Evolutionary conservation across 345 rosid species (phyloP).

Genomic region (Eucalyptus marginata): DNA sequence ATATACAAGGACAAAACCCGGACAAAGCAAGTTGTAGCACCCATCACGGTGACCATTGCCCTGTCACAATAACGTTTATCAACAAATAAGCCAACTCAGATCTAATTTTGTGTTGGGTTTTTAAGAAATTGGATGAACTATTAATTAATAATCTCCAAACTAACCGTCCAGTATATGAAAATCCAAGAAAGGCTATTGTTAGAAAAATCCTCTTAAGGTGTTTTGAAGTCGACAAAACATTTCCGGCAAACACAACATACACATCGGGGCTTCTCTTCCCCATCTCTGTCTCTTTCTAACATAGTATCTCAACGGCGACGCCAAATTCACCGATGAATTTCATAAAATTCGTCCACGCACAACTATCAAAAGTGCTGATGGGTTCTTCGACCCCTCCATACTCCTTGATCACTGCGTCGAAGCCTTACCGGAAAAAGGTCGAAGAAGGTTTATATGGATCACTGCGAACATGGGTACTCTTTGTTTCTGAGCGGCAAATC

Average conservation of each 20-base stretch:
- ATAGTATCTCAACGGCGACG: not conserved
- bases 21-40: too few relatives aligned
- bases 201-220: too few relatives aligned
- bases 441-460: not conserved
- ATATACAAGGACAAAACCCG: too few relatives aligned
- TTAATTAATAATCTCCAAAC: not conserved
- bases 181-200: not conserved
- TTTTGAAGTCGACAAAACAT: too few relatives aligned
- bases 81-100: not conserved
- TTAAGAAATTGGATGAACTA: not conserved
- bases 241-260: not conserved
- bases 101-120: not conserved
- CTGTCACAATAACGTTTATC: too few relatives aligned
- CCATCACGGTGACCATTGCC: too few relatives aligned
- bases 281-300: not conserved
- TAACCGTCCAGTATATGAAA: not conserved
- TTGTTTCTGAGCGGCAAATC: not conserved
- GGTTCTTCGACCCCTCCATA: not conserved
- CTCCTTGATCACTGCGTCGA: not conserved
- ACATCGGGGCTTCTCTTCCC: not conserved
- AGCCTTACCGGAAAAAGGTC: not conserved
- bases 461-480: not conserved
- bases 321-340: not conserved
- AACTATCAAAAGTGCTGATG: too few relatives aligned
- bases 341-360: not conserved